Percentiles rank a stretch among this genome's conserved stretches.
These are phyloP conservation scores for Paramecium octaurelia DNA, from an alignment of 73 alveolate species.

Conservation along the genomic window DNA sequence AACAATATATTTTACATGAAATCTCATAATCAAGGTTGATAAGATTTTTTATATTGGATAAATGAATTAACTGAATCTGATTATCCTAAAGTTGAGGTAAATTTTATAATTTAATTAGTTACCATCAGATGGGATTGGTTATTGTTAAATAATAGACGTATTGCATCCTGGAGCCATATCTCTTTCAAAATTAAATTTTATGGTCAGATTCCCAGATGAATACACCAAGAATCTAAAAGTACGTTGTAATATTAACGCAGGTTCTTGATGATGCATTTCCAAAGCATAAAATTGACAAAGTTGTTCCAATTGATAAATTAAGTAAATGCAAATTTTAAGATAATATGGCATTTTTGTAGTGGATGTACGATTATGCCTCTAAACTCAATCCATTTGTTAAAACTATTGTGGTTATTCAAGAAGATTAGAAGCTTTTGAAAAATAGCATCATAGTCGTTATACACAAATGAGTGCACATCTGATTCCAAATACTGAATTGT, in stretches of 20 bases:
- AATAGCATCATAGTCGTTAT: slow-evolving; percentile 51
- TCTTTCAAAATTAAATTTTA: background rate
- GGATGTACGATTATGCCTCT: slow-evolving; percentile 1
- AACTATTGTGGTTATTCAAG: background rate
- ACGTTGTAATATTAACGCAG: background rate
- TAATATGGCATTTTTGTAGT: slow-evolving; percentile 31
- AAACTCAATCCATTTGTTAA: slow-evolving; percentile 19
- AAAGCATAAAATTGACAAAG: slow-evolving; percentile 26
- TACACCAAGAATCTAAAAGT: slow-evolving; percentile 27
- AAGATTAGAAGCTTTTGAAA: slow-evolving; percentile 33
- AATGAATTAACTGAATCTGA: slow-evolving; percentile 50
- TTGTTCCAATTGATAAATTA: slow-evolving; percentile 32
- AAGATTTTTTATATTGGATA: slow-evolving; percentile 29
- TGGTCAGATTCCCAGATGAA: slow-evolving; percentile 48
- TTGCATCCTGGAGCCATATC: slow-evolving; percentile 12
- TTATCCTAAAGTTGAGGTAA: slow-evolving; percentile 32
- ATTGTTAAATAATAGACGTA: slow-evolving; percentile 44
- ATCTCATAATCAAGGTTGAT: slow-evolving; percentile 5
- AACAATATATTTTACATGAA: slow-evolving; percentile 8
- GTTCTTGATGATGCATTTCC: slow-evolving; percentile 49
- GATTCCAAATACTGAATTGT: slow-evolving; percentile 33
- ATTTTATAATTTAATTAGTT: background rate
- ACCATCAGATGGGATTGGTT: slow-evolving; percentile 41
- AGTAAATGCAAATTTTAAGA: slow-evolving; percentile 41
- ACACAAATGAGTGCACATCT: slow-evolving; percentile 44